Evolutionary conservation across 2,329 filamentous ascomycete species (phyloP), one percentile per base, ranked within the genome.

Genomic region (Bipolaris zeicola): DNA sequence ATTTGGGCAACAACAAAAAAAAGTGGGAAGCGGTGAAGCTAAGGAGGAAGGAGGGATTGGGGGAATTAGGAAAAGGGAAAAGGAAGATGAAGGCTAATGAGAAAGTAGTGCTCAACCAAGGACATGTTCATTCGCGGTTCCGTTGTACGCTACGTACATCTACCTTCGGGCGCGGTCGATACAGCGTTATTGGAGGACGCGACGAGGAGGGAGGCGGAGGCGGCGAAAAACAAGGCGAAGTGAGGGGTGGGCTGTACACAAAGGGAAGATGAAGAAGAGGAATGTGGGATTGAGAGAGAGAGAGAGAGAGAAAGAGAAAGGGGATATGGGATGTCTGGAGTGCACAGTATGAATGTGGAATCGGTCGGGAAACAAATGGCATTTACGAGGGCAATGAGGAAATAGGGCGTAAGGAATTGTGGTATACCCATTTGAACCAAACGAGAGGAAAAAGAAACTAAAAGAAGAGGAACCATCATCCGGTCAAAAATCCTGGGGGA

Each of bases 81-180:
- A 4, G 3, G 3, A 28, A 10, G 8, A 28, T 3, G 2, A 28
- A 28, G 20, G 38, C 38, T 41, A 26, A 41, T 3, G 20, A 3
- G 2, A 8, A 13, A 8, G 13, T 62, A 87, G 85, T 88, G 85
- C 60, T 89, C 92, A 16, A 92, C 96, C 64, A 96, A 96, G 81
- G 96, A 96, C 73, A 92, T 96, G 79, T 97, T 97, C 75, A 96
- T 97, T 71, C 86, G 93, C 70, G 93, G 93, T 31, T 96, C 91
- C 54, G 93, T 96, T 42, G 93, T 97, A 63, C 85, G 93, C 67
- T 97, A 97, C 72, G 92, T 97, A 47, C 91, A 97, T 76, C 81
- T 97, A 48, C 92, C 93, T 0, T 88, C 89, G 6, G 85, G 83
- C 26, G 89, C 90, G 41, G 92, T 97, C 37, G 93, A 97, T 73